phyloP scores from a whole-genome alignment of 352 stramenopile species.

The Blastocystis sp. region DNA sequence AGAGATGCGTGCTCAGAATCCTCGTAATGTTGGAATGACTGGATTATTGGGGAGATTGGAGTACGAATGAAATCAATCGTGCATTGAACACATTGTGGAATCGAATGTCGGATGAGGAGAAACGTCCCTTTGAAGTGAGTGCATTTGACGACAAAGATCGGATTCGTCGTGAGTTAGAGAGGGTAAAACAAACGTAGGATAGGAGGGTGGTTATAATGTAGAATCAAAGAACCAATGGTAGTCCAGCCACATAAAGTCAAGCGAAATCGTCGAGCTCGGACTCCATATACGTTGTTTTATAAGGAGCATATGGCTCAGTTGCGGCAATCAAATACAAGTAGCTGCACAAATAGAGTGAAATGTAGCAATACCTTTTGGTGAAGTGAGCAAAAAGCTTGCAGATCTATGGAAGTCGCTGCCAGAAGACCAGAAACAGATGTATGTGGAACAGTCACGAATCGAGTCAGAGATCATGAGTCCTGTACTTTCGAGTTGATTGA shows the following conservation, averaged over 20 bases:
- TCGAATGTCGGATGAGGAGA: slow-evolving; percentile 30
- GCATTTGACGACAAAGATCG: slow-evolving; percentile 61
- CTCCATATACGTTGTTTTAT: slow-evolving; percentile 58
- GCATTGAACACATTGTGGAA: not conserved
- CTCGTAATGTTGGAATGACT: not conserved
- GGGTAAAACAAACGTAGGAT: not conserved
- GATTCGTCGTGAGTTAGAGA: slow-evolving; percentile 29
- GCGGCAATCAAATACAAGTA: slow-evolving; percentile 10
- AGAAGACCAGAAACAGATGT: slow-evolving; percentile 51
- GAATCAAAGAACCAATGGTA: slow-evolving; percentile 29
- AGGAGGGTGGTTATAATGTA: not conserved
- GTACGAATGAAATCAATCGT: slow-evolving; percentile 29
- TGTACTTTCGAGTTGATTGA: not conserved
- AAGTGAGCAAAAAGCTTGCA: slow-evolving; percentile 49
- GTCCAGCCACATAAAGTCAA: not conserved
- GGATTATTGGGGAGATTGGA: not conserved
- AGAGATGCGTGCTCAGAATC: slow-evolving; percentile 38
- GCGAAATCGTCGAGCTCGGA: slow-evolving; percentile 34
- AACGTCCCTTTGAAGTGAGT: not conserved
- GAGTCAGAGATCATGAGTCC: slow-evolving; percentile 7
- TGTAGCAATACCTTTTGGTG: slow-evolving; percentile 23
- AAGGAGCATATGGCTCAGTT: slow-evolving; percentile 59
- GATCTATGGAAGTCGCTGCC: slow-evolving; percentile 50
- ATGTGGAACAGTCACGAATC: not conserved
- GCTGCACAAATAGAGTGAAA: not conserved